Evolutionary conservation across 108 stramenopile species (phyloP), one percentile per base, ranked within the genome.

Genomic region (Nannochloropsis gaditana): DNA sequence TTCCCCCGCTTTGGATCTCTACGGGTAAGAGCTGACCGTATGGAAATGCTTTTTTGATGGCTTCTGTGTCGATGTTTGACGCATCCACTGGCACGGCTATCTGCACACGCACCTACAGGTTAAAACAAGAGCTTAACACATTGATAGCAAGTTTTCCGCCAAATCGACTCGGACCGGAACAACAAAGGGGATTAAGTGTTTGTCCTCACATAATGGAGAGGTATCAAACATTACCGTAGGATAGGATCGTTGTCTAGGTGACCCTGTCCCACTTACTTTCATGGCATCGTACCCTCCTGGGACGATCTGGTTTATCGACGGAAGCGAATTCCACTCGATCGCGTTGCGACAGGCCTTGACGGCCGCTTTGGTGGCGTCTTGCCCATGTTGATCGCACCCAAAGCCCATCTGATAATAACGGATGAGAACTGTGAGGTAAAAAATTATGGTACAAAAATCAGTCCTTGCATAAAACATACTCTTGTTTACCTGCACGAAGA

Each of bases 271-370:
- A 73, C 59, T 15, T 73, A 73, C 59, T 73, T 95, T 95, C 85
- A 96, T 88, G 9, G 86, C 90, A 21, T 94, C 94, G 79, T 95
- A 95, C 41, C 96, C 96, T 17, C 94, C 94, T 0, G 96, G 95
- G 79, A 96, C 93, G 9, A 96, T 87, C 9, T 89, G 89, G 83
- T 88, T 85, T 59, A 96, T 94, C 45, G 93, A 93, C 15, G 96
- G 96, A 84, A 96, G 95, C 44, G 93, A 93, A 84, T 96, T 96
- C 92, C 95, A 96, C 90, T 96, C 96, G 59, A 96, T 96, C 5
- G 96, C 93, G 85, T 95, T 95, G 15, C 96, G 89, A 79, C 95
- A 95, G 2, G 96, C 96, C 47, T 95, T 90, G 0, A 94, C 91
- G 86, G 88, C 90, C 10, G 93, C 93, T 3, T 42, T 43, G 41